A percentile compares a stretch with the other conserved stretches of the same genome.
Evolutionary conservation across 768 basidiomycete genomes (phyloP).

Genomic region (Trametes maxima): DNA sequence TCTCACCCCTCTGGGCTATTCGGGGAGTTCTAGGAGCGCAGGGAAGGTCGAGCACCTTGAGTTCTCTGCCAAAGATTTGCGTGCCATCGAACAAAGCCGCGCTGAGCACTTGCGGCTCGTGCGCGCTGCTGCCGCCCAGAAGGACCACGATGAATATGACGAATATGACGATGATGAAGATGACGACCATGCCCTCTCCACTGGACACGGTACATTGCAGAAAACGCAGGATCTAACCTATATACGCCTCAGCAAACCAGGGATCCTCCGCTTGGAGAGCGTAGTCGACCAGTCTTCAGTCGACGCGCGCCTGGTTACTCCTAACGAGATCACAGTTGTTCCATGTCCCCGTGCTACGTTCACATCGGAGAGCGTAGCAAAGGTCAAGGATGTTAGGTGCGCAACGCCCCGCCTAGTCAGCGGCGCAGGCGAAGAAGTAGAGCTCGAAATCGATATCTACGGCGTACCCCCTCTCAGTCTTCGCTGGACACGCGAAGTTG

Average conservation of each 20-base stretch:
- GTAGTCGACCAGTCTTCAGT: slow-evolving; percentile 70
- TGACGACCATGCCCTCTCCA: slow-evolving; percentile 30
- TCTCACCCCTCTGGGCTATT: slow-evolving; percentile 62
- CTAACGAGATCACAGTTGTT: slow-evolving; percentile 68
- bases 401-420: slow-evolving; percentile 36
- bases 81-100: slow-evolving; percentile 62
- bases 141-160: slow-evolving; percentile 55
- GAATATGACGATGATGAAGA: slow-evolving; percentile 77
- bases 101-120: slow-evolving; percentile 51
- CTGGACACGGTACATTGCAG: slow-evolving; percentile 46
- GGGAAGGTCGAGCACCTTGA: slow-evolving; percentile 57
- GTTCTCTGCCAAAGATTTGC: slow-evolving; percentile 64
- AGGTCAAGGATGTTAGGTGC: slow-evolving; percentile 59
- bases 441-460: slow-evolving; percentile 62
- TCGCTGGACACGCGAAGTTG: slow-evolving; percentile 72
- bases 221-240: slow-evolving; percentile 75
- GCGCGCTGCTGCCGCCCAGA: slow-evolving; percentile 39
- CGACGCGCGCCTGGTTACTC: slow-evolving; percentile 70
- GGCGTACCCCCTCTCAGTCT: slow-evolving; percentile 80
- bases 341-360: slow-evolving; percentile 85
- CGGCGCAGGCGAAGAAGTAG: slow-evolving; percentile 57
- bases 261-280: slow-evolving; percentile 71
- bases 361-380: slow-evolving; percentile 42
- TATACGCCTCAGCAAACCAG: slow-evolving; percentile 72
- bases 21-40: slow-evolving; percentile 38